Base-by-base conservation (phyloP, 345 rosid species). In the Hibiscus trionum region DNA sequence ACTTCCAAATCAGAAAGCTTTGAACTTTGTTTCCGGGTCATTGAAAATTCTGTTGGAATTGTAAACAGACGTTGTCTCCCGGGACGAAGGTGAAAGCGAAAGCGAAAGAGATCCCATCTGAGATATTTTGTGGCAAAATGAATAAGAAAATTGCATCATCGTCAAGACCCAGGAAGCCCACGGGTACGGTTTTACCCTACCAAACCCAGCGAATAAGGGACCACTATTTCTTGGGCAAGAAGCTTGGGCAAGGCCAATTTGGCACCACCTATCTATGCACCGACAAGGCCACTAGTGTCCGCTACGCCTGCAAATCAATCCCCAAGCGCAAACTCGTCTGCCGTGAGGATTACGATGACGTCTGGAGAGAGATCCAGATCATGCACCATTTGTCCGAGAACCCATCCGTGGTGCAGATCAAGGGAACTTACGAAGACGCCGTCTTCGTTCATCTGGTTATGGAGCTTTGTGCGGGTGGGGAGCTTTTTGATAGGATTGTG, bases 361-460 rank as follows among this genome's bases (percentile, higher is more conserved):
- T 94, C 0, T 90, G 97, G 96, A 64, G 96, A 26, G 98, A 94
- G 89, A 92, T 94, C 80, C 98, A 94, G 91, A 94, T 94, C 87
- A 94, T 94, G 98, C 98, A 94, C 72, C 98, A 94, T 63, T 78
- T 94, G 26, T 90, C 97, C 0, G 99, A 87, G 73, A 96, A 94
- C 72, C 87, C 78, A 7, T 85, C 87, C 66, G 97, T 94, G 5
- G 99, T 94, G 24, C 88, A 74, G 75, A 91, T 94, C 80, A 86
- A 87, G 75, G 97, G 90, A 17, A 91, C 98, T 3, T 94, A 90
- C 37, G 99, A 94, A 80, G 99, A 94, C 73, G 79, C 87, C 19
- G 88, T 92, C 60, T 94, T 92, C 56, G 99, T 95, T 24, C 99
- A 95, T 81, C 76, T 95, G 76, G 99, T 95, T 3, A 95, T 95